These are phyloP conservation scores for Pyricularia pennisetigena DNA, from an alignment of 2,329 filamentous ascomycete species.

Conservation along the genomic window DNA sequence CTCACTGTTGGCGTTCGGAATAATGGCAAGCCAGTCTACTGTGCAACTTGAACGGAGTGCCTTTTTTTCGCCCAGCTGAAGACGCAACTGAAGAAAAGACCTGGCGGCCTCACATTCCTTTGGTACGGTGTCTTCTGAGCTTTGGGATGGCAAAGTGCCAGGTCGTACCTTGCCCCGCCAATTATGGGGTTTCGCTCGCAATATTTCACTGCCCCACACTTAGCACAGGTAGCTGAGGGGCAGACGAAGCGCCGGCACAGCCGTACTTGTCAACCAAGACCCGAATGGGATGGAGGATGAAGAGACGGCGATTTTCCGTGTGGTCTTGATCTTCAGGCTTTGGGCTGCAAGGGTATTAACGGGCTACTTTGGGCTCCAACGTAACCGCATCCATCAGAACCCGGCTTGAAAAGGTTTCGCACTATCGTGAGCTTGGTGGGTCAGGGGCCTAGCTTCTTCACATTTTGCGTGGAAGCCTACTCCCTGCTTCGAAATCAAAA, in stretches of 20 bases:
- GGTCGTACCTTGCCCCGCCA: background rate
- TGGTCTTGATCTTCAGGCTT: background rate
- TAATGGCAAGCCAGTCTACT: background rate
- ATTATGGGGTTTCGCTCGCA: background rate
- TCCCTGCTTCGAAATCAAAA: background rate
- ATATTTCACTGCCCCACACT: background rate
- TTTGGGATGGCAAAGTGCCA: background rate
- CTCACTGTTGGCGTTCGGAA: background rate
- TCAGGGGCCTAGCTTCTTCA: background rate
- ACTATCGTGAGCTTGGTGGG: background rate
- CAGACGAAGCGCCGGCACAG: background rate
- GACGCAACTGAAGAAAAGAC: background rate
- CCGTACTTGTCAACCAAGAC: background rate
- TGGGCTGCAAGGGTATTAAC: background rate
- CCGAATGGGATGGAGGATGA: background rate
- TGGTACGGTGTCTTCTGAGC: background rate
- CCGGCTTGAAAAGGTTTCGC: background rate
- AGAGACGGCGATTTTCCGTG: background rate
- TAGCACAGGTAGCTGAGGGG: background rate
- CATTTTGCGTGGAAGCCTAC: background rate
- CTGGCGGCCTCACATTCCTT: background rate
- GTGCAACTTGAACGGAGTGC: background rate
- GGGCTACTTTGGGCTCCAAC: background rate
- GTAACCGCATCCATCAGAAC: background rate
- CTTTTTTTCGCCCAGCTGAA: background rate